phyloP scores from a whole-genome alignment of 495 filamentous ascomycete species.

The Viridothelium virens region DNA sequence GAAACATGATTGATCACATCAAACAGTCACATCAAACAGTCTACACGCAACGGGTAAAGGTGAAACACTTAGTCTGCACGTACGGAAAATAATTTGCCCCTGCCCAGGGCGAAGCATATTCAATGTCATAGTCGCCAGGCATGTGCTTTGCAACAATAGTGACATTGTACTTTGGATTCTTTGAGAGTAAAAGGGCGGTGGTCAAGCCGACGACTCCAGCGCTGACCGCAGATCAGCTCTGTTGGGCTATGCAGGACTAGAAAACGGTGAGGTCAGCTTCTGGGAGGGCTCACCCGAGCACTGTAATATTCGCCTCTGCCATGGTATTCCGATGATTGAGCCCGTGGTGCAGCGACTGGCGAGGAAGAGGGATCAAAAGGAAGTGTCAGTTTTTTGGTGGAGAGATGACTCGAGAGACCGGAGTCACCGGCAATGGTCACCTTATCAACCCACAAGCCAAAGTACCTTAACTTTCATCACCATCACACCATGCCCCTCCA shows the following conservation, averaged over 20 bases:
- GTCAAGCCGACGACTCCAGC: constrained; percentile 90
- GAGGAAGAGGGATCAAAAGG: neutral
- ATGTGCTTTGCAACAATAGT: constrained; percentile 92
- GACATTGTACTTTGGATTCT: constrained; percentile 57
- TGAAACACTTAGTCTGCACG: constrained; percentile 22
- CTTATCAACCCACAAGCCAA: too few species aligned
- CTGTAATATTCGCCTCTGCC: constrained; percentile 15
- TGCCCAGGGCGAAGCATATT: constrained; percentile 93
- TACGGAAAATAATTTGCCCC: constrained; percentile 90
- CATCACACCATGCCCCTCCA: too few species aligned
- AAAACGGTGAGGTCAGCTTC: neutral
- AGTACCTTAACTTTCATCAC: too few species aligned
- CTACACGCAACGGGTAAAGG: neutral
- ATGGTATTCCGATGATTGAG: constrained; percentile 23
- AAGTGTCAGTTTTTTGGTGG: neutral
- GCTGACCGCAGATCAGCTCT: constrained; percentile 39
- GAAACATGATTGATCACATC: neutral
- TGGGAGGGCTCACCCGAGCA: neutral
- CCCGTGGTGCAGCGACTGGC: neutral
- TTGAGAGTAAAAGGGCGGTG: constrained; percentile 76
- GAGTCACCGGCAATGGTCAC: too few species aligned
- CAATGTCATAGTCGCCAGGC: constrained; percentile 96
- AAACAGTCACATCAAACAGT: neutral
- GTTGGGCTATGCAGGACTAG: neutral
- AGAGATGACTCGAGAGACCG: neutral